Evolutionary conservation across 805 yeast species (phyloP), one percentile per base, ranked within the genome.

Genomic region (Yamadazyma olivae): DNA sequence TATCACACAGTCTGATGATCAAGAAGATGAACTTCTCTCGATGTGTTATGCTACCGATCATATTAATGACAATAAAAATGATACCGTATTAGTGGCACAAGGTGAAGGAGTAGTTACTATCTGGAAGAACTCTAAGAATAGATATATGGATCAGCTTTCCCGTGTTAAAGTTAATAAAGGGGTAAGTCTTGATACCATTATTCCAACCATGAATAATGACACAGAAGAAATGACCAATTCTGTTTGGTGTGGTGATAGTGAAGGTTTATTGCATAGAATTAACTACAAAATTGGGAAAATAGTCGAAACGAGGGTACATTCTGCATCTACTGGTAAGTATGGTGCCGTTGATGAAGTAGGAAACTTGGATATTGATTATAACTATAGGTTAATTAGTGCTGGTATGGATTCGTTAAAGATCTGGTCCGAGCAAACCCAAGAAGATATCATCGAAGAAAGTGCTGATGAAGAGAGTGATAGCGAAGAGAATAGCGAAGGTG

Each of bases 1-100:
- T 2, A 57, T 82, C 1, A 61, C 75, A 3, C 72, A 73, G 26
- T 80, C 90, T 24, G 98, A 90, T 44, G 90, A 88, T 54, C 99
- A 91, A 61, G 96, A 84, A 47, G 98, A 91, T 52, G 99, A 91
- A 54, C 61, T 91, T n/a, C 61, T 91, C 28, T 71, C 89, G 38
- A 82, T 87, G 49, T 66, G 85, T 25, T 78, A 81, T 62, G 74
- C 81, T 1, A 49, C 64, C 1, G 85, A 82, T 43, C 74, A 74
- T 2, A 46, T 57, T 9, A 57, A 51, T 25, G 59, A 49, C 8
- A 72, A 78, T 10, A 74, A 71, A 32, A 85, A 81, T 36, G 80
- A 77, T 14, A 71, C 77, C 1, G 73, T 81, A 3, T 75, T 83
- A 3, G 89, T 90, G 48, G 91, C 96, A 30, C 89, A 88, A 83